Evolutionary conservation across 2,329 filamentous ascomycete genomes (phyloP).

Genomic region (Sclerotinia nivalis): DNA sequence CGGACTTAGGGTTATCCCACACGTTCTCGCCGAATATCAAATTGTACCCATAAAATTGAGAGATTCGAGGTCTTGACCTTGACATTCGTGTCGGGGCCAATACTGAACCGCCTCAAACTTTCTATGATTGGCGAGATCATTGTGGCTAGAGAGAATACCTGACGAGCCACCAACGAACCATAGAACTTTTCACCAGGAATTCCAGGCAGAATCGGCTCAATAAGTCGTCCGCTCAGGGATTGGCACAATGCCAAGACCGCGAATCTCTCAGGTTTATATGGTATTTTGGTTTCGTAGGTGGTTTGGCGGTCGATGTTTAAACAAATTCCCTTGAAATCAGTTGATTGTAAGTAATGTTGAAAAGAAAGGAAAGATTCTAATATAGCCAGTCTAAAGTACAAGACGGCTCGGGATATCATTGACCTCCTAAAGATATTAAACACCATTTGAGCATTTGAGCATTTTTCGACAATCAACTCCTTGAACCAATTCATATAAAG

Average conservation of each 20-base stretch:
- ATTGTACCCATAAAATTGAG: not conserved
- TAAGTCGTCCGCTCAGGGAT: no score
- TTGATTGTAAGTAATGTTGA: conserved; percentile 34
- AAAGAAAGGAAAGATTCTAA: conserved; percentile 16
- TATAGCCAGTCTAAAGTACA: conserved; percentile 22
- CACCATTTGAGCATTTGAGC: not conserved
- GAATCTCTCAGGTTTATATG: no score
- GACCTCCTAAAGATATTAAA: conserved; percentile 3
- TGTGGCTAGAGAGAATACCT: no score
- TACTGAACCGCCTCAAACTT: no score
- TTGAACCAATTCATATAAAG: not conserved
- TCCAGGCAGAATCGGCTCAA: no score
- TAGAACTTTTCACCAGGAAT: no score
- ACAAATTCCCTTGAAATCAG: not conserved
- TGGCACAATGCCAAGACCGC: no score
- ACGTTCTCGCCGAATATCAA: not conserved
- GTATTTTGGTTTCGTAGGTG: not conserved
- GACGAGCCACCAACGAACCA: no score
- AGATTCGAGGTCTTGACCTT: not conserved
- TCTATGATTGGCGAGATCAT: no score
- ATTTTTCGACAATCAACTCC: not conserved
- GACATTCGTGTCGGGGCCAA: no score
- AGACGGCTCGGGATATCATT: conserved; percentile 23
- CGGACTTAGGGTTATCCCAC: not conserved
- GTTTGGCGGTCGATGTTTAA: conserved; percentile 38